Evolutionary conservation across 352 stramenopile species (phyloP), one percentile per base, ranked within the genome.

Genomic region (Globisporangium iwayamae): DNA sequence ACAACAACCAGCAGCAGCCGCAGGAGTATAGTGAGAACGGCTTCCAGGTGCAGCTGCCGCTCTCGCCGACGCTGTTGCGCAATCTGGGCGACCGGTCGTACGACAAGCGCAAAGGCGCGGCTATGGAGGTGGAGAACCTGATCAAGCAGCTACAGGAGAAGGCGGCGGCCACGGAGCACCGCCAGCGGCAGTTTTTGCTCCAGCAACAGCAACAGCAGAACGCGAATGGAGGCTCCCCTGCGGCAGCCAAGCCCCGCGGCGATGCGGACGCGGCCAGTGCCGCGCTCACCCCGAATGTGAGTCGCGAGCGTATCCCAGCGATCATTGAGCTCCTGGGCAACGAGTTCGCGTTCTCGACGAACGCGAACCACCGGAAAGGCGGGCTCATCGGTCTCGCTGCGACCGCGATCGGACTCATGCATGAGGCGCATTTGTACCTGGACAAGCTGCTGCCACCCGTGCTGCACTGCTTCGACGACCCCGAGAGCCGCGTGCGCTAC

Each of bases 401-500:
- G 11, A 98, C 94, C 4, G 95, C 97, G 2, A 99, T 99, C 73
- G 98, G 97, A 4, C 82, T 99, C 34, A 98, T 98, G 87, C 79
- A 96, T 70, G 85, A 97, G 60, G 90, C 89, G 14, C 87, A 94
- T 59, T 56, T 93, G 57, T 96, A 97, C 65, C 73, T 99, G 43
- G 89, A 98, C 63, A 87, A 94, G 60, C 68, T 99, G 18, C 72
- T 99, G 22, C 96, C 97, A 45, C 97, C 98, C 0, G 96, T 99
- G 58, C 82, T 99, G 56, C 96, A 99, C 69, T 99, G 97, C 74
- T 99, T 99, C 71, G 97, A 99, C 71, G 98, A 99, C 75, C 96
- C 97, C 0, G 98, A 99, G 79, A 96, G 87, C 34, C 83, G 97
- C 56, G 98, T 98, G 34, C 82, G 96, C 18, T 99, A 99, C 79